Conservation (phyloP, 306 rosid species). For the Rosa multiflora region DNA sequence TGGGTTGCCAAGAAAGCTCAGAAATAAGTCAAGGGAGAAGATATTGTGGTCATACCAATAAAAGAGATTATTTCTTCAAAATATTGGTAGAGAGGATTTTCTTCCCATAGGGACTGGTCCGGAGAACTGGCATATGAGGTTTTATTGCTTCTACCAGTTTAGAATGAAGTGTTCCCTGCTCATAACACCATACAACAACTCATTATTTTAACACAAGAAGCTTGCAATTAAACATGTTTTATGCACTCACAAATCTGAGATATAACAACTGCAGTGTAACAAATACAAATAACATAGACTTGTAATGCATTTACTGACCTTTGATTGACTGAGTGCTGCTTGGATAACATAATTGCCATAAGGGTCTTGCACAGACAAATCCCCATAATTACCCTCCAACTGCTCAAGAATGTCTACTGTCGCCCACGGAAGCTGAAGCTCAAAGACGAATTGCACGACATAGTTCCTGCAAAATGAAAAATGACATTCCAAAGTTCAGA, state of each 20-base stretch:
- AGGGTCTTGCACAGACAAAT: conserved; percentile 55
- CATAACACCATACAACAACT: not conserved
- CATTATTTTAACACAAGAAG: not conserved
- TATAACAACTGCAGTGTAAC: not conserved
- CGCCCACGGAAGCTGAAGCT: conserved; percentile 47
- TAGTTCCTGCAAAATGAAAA: conserved; percentile 47
- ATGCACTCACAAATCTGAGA: not conserved
- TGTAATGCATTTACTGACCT: conserved; percentile 32
- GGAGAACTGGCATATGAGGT: conserved; percentile 39
- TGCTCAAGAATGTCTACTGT: conserved; percentile 34
- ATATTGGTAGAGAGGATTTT: conserved; percentile 40
- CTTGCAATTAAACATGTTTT: not conserved
- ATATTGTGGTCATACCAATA: conserved; percentile 1
- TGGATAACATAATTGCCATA: conserved; percentile 56
- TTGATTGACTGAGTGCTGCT: conserved; percentile 40
- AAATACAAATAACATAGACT: not conserved
- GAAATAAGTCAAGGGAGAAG: not conserved
- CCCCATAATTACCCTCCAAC: conserved; percentile 45
- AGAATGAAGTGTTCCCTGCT: conserved; percentile 42
- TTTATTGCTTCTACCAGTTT: conserved; percentile 47
- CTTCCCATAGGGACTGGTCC: conserved; percentile 53
- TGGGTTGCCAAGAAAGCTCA: not conserved
- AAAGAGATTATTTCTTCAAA: conserved; percentile 34
- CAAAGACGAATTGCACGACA: conserved; percentile 56
- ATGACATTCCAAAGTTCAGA: conserved; percentile 12